Evolutionary conservation across 139 green algal species (phyloP), one percentile per base, ranked within the genome.

Genomic region (Marvania coccoides): DNA sequence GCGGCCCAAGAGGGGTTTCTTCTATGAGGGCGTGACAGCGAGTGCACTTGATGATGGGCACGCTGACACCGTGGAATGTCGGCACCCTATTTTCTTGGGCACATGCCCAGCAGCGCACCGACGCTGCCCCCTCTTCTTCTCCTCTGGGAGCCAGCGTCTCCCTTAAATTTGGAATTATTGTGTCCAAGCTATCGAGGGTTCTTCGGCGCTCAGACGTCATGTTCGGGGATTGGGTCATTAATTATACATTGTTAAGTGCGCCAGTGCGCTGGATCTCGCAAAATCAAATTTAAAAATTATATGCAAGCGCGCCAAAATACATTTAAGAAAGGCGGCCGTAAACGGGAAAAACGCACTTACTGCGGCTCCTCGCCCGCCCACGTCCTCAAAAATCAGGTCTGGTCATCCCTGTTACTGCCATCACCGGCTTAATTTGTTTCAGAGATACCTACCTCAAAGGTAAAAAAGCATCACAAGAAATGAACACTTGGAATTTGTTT

Each of bases 401-500:
- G 7, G 36, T 37, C 37, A 26, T n/a, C 33, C 57, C 57, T 64
- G 57, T 64, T 64, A 64, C 37, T 64, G 57, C 57, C 34, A 13
- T 53, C 19, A 14, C 38, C 33, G 63, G 75, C 78, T 85, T 84
- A 85, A 89, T 78, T 78, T 77, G 80, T 80, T 89, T 89, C 83
- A 88, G 73, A 70, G 75, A 73, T 65, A 64, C 74, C 34, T 56
- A 47, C 60, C 55, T 57, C 46, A 69, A 13, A 61, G n/a, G 13
- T 65, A 31, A 26, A 70, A 26, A 0, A 65, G 9, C 29, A 59
- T 59, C 51, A 59, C 19, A 12, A 59, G 9, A 54, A 54, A 63
- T 63, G 55, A 36, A 23, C 40, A 40, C 58, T 6, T 39, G 54
- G 34, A 14, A 23, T 23, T 14, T 48, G 40, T 23, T 23, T 14